Percentiles rank a stretch among this genome's conserved stretches.
Conservation (phyloP, 768 basidiomycete species). For the Leccinum subgranulosum region DNA sequence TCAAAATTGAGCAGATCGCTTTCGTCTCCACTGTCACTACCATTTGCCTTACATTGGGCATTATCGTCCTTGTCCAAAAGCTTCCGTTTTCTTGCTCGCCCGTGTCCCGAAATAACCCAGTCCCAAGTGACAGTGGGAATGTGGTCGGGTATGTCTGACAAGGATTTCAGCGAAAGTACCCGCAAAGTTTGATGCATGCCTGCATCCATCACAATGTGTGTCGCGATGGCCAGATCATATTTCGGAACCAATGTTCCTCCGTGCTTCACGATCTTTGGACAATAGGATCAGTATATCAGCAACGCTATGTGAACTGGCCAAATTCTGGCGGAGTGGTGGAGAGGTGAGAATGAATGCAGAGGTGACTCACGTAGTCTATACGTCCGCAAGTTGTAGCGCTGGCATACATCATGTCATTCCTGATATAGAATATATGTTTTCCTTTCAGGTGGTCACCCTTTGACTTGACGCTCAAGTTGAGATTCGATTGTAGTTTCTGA, state of each 20-base stretch:
- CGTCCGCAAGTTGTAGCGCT: constrained; percentile 47
- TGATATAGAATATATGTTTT: constrained; percentile 55
- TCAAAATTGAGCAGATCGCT: constrained; percentile 31
- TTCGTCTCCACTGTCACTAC: constrained; percentile 1
- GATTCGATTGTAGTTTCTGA: constrained; percentile 39
- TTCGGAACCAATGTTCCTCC: constrained; percentile 60
- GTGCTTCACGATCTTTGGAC: constrained; percentile 52
- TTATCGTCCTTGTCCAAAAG: constrained; percentile 7
- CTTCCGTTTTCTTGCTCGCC: constrained; percentile 18
- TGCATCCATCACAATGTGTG: constrained; percentile 64
- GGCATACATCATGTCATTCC: constrained; percentile 56
- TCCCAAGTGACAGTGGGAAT: constrained; percentile 65
- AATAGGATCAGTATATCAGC: constrained; percentile 2
- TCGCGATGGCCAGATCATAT: constrained; percentile 55
- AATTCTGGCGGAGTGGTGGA: background rate
- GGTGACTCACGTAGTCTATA: constrained; percentile 58
- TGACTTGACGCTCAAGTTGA: constrained; percentile 16
- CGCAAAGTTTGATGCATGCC: constrained; percentile 25
- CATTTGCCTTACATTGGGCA: constrained; percentile 8
- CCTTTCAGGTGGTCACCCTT: constrained; percentile 43
- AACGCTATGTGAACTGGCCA: background rate
- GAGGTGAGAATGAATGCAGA: background rate
- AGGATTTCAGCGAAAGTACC: constrained; percentile 45
- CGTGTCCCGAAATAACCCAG: constrained; percentile 51
- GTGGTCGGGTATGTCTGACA: constrained; percentile 58